Evolutionary conservation across 495 filamentous ascomycete genomes (phyloP).

Genomic region (Penicillium verhagenii): DNA sequence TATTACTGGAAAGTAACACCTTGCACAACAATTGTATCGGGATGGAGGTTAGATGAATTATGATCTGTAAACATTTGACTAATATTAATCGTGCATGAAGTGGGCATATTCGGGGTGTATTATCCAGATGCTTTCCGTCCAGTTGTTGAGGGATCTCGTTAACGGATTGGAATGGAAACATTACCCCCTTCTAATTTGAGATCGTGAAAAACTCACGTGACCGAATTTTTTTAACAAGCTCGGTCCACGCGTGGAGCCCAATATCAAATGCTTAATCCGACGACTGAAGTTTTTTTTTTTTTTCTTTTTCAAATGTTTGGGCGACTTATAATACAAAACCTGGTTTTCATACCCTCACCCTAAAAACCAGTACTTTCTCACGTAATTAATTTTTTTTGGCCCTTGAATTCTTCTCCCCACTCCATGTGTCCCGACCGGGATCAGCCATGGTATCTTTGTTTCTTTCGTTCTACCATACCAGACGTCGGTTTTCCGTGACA

Average conservation of each 20-base stretch:
- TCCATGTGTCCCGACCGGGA: no score
- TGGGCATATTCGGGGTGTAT: conserved; percentile 20
- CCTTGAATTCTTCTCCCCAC: no score
- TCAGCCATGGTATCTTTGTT: no score
- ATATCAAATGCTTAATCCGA: conserved; percentile 24
- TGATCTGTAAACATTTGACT: no score
- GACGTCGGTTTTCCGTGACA: conserved; percentile 21
- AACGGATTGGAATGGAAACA: conserved; percentile 27
- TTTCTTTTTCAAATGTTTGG: no score
- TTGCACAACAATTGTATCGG: conserved; percentile 17
- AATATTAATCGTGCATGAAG: conserved; percentile 23
- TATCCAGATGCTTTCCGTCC: conserved; percentile 14
- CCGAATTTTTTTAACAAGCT: no score
- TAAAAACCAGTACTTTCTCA: no score
- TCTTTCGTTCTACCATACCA: no score
- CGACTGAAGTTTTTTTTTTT: conserved; percentile 1
- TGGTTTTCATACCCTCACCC: no score
- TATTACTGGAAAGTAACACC: conserved; percentile 39
- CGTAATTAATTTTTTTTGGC: no score
- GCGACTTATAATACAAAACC: no score
- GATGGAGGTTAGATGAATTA: conserved; percentile 6
- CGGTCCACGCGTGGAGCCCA: conserved; percentile 14
- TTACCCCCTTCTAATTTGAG: conserved; percentile 9
- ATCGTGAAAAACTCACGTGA: conserved; percentile 16
- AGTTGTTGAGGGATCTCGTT: conserved; percentile 8